A percentile compares a stretch with the other conserved stretches of the same genome.
Conservation (phyloP, 2,329 filamentous ascomycete species). For the Fusarium agapanthi region DNA sequence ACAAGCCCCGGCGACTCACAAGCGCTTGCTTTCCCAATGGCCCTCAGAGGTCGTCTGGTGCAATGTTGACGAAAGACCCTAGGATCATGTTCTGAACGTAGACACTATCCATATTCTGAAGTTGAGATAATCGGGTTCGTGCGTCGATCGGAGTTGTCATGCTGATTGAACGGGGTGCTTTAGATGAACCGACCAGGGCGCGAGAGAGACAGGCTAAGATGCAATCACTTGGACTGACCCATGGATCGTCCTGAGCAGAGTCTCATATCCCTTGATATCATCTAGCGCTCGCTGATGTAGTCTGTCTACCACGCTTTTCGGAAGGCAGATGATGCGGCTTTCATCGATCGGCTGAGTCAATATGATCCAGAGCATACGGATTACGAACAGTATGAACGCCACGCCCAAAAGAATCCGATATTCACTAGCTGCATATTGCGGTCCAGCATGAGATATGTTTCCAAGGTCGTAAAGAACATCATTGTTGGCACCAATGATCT, state of each 20-base stretch:
- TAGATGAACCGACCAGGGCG: fast-evolving
- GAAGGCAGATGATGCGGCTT: not conserved
- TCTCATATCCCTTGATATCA: not conserved
- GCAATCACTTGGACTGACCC: not conserved
- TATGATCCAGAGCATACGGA: not conserved
- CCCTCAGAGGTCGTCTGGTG: fast-evolving
- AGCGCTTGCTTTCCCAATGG: not conserved
- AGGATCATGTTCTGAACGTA: not conserved
- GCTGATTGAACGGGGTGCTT: not conserved
- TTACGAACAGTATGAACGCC: not conserved
- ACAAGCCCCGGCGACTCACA: not conserved
- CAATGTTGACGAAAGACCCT: not conserved
- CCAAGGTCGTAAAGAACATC: not conserved
- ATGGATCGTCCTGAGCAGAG: fast-evolving
- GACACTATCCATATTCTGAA: fast-evolving
- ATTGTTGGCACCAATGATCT: not conserved
- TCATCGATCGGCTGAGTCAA: not conserved
- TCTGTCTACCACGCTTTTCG: not conserved
- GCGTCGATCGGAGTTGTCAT: not conserved
- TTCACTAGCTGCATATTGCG: not conserved
- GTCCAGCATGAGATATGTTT: fast-evolving
- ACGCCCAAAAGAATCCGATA: not conserved
- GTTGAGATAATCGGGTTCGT: not conserved
- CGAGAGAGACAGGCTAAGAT: not conserved
- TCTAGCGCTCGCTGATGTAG: not conserved